A percentile compares a stretch with the other conserved stretches of the same genome.
phyloP scores from a whole-genome alignment of 1,284 basidiomycete species.

The Cerrena zonata region DNA sequence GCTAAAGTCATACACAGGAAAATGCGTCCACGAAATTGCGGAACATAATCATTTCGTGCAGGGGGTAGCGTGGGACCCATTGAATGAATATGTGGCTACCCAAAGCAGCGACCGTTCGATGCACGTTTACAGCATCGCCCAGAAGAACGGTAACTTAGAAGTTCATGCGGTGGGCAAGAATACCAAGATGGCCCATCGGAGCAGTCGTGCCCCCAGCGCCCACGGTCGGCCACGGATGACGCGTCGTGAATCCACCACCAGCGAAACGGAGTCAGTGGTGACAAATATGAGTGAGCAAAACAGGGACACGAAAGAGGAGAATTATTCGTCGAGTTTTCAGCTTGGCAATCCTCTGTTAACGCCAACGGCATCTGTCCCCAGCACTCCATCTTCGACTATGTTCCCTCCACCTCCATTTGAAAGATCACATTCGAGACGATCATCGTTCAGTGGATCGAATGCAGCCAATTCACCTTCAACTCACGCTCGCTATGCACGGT shows the following conservation, averaged over 20 bases:
- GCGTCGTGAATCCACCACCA: constrained; percentile 67
- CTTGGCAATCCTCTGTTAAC: constrained; percentile 45
- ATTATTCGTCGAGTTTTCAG: constrained; percentile 20
- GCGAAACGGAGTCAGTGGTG: constrained; percentile 64
- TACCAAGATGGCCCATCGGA: constrained; percentile 62
- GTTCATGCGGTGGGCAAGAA: constrained; percentile 82
- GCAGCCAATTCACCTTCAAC: constrained; percentile 68
- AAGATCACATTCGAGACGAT: constrained; percentile 68
- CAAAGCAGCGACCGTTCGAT: constrained; percentile 90
- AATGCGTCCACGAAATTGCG: constrained; percentile 77
- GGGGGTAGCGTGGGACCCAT: constrained; percentile 93
- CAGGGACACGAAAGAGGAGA: constrained; percentile 31
- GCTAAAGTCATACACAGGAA: constrained; percentile 42
- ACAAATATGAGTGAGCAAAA: constrained; percentile 50
- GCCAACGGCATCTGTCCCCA: constrained; percentile 55
- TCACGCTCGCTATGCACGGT: constrained; percentile 68
- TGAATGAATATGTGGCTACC: constrained; percentile 91
- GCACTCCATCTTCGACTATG: constrained; percentile 56
- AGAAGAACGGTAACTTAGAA: constrained; percentile 75
- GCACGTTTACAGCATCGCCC: constrained; percentile 79
- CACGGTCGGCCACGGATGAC: constrained; percentile 53
- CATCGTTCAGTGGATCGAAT: constrained; percentile 81
- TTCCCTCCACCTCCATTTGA: constrained; percentile 70
- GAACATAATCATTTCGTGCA: constrained; percentile 94
- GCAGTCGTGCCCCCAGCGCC: constrained; percentile 60